These are phyloP conservation scores for Ceratocystis albifundus DNA, from an alignment of 2,329 filamentous ascomycete genomes.

Conservation along the genomic window DNA sequence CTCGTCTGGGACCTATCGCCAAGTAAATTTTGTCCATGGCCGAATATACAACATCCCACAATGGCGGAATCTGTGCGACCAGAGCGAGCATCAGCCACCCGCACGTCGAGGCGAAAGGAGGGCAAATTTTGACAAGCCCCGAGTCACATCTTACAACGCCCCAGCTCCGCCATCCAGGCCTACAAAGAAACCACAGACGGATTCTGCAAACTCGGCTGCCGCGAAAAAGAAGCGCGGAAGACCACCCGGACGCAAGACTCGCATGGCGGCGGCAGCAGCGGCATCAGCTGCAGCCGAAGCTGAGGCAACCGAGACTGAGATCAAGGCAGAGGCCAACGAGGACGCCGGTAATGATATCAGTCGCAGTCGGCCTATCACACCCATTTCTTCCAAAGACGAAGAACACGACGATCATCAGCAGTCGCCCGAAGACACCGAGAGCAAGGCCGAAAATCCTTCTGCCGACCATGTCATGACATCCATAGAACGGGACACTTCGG, in stretches of 20 bases:
- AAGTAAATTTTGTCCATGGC: constrained; percentile 93
- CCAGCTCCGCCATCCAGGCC: background rate
- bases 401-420: constrained; percentile 31
- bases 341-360: constrained; percentile 26
- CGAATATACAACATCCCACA: constrained; percentile 93
- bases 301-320: constrained; percentile 24
- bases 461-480: constrained; percentile 34
- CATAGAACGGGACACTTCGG: constrained; percentile 32
- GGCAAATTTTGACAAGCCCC: constrained; percentile 43
- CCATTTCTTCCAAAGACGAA: constrained; percentile 15
- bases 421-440: background rate
- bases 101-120: constrained; percentile 76
- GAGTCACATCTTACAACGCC: background rate
- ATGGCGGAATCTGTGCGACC: constrained; percentile 86
- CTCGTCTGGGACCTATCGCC: constrained; percentile 86
- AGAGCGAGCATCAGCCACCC: constrained; percentile 90
- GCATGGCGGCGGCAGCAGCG: constrained; percentile 30
- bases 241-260: constrained; percentile 29
- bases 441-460: background rate
- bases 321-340: constrained; percentile 28
- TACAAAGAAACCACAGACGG: background rate
- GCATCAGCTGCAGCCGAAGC: constrained; percentile 29
- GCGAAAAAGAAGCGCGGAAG: constrained; percentile 34
- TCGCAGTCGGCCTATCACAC: constrained; percentile 20
- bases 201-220: constrained; percentile 27